Base-by-base conservation (phyloP, 2,329 filamentous ascomycete genomes). In the Aspergillus thermomutatus region DNA sequence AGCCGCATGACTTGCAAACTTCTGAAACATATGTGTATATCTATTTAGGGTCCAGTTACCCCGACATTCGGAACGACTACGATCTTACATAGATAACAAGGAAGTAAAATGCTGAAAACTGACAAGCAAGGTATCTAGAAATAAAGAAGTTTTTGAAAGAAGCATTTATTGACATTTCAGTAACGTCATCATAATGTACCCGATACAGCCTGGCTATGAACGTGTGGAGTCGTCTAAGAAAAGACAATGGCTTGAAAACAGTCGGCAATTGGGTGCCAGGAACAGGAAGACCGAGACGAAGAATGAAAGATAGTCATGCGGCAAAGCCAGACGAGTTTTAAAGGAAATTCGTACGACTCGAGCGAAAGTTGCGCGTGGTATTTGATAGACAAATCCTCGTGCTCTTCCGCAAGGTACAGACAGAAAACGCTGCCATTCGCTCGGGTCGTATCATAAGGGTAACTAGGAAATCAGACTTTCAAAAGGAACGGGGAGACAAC, bases 91-190 rank as follows among this genome's bases (percentile, higher is more conserved):
- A 23, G 19, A 23, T 45, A 10, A 23, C 4, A 6, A 37, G 14
- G 28, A 4, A 14, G 1, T 11, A 11, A 31, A 5, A 45, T 14
- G 7, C 11, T 23, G 21, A 7, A 14, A n/a, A 26, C 5, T 17
- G 3, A 6, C 31, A 65, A 60, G 64, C 57, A 66, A 62, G 53
- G 58, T 49, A 62, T 59, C 49, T 59, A 56, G 49, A 34, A 34
- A 58, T 53, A 54, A 51, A 55, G 23, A 52, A 53, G 50, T 55
- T 52, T 55, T 58, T 45, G 37, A 17, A 52, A 52, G 52, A 47
- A 43, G 41, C 10, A 23, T 25, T 23, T 50, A 54, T 50, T 31
- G 45, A 49, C 48, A 56, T 56, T 57, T 51, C 49, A 52, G 37
- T 56, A 49, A 23, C 52, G 52, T 58, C 49, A 56, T 63, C 56